Evolutionary conservation across 495 filamentous ascomycete genomes (phyloP).

Genomic region (Penicillium paxilli): DNA sequence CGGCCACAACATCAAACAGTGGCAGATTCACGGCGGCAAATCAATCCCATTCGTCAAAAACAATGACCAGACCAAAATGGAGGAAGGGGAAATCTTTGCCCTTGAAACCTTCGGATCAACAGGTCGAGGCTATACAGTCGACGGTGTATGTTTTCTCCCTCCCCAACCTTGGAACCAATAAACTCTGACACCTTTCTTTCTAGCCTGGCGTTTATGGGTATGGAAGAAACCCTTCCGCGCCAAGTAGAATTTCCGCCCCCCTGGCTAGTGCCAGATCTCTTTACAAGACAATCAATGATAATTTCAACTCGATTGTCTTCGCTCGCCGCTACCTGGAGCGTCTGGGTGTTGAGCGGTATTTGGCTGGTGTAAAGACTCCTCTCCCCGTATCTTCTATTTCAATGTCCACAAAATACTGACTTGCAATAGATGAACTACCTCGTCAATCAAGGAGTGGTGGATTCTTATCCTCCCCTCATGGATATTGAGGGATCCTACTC

Average conservation of each 20-base stretch:
- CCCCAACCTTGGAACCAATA: too few species aligned
- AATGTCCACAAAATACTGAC: neutral
- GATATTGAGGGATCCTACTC: slow-evolving; percentile 58
- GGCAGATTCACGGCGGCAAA: slow-evolving; percentile 62
- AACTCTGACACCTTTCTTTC: neutral
- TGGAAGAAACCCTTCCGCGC: slow-evolving; percentile 51
- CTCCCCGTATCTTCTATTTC: too few species aligned
- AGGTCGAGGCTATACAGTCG: slow-evolving; percentile 47
- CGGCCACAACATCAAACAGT: slow-evolving; percentile 61
- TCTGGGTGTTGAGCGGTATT: slow-evolving; percentile 59
- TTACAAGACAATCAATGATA: slow-evolving; percentile 60
- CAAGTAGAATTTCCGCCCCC: slow-evolving; percentile 45
- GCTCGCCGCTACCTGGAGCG: slow-evolving; percentile 64
- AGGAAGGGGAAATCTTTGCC: slow-evolving; percentile 65
- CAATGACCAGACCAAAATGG: slow-evolving; percentile 61
- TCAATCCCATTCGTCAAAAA: slow-evolving; percentile 62
- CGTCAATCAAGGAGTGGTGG: slow-evolving; percentile 53
- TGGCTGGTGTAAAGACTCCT: slow-evolving; percentile 54
- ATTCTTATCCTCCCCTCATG: slow-evolving; percentile 52
- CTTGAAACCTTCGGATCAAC: slow-evolving; percentile 67
- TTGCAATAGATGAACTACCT: slow-evolving; percentile 49
- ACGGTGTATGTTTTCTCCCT: slow-evolving; percentile 37
- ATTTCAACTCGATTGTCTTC: slow-evolving; percentile 64
- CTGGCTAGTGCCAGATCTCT: slow-evolving; percentile 59
- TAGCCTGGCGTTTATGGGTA: slow-evolving; percentile 47